Conservation (phyloP, 768 basidiomycete species). For the Amanita jacksonii region DNA sequence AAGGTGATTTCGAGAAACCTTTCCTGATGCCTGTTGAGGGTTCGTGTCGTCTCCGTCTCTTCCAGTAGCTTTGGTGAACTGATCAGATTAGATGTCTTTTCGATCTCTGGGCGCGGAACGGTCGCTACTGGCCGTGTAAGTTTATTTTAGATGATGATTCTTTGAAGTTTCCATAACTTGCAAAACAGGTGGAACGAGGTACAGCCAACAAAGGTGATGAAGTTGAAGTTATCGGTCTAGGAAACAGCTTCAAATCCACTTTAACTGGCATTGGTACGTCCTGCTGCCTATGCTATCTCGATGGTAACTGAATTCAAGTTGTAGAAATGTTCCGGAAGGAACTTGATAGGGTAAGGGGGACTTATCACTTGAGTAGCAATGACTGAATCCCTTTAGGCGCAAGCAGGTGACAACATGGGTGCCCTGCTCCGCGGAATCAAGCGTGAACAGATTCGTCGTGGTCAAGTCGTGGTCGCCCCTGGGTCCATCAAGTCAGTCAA, state of each 20-base stretch:
- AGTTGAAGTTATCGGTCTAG: slow-evolving; percentile 87
- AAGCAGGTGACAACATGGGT: slow-evolving; percentile 99
- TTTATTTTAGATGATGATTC: slow-evolving; percentile 3
- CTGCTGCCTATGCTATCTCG: background rate
- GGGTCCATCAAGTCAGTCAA: slow-evolving; percentile 91
- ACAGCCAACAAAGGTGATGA: slow-evolving; percentile 85
- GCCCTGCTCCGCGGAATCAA: slow-evolving; percentile 93
- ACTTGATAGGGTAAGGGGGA: slow-evolving; percentile 69
- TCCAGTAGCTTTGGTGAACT: background rate
- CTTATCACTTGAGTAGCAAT: background rate
- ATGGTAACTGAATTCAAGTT: background rate
- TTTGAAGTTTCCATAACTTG: background rate
- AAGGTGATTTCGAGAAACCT: slow-evolving; percentile 94
- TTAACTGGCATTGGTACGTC: slow-evolving; percentile 84
- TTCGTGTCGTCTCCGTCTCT: slow-evolving; percentile 15
- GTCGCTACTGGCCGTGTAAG: slow-evolving; percentile 89
- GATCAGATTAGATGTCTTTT: slow-evolving; percentile 64
- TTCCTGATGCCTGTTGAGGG: slow-evolving; percentile 95
- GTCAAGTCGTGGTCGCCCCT: slow-evolving; percentile 83
- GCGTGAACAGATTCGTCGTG: slow-evolving; percentile 90
- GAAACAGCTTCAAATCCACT: slow-evolving; percentile 76
- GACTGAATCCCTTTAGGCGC: slow-evolving; percentile 42
- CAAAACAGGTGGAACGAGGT: slow-evolving; percentile 81
- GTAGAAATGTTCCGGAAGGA: slow-evolving; percentile 99
- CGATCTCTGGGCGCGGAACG: slow-evolving; percentile 96